Base-by-base conservation (phyloP, 192 early-diverging fungal species). In the Piromyces finnis region DNA sequence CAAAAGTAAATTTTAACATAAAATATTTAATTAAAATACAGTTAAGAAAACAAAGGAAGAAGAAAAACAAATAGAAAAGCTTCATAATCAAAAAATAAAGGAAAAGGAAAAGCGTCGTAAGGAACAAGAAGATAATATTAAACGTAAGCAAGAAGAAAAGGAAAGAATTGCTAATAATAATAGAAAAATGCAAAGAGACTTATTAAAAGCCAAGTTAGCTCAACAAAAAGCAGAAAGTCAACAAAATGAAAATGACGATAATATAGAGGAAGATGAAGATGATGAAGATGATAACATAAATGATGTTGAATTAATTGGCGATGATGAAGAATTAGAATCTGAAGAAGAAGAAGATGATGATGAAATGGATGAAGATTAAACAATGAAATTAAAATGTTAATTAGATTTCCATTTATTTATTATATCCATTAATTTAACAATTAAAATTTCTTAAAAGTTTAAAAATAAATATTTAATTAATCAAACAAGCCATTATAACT, bases 61-160 rank as follows among this genome's bases (percentile, higher is more conserved):
- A 84, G 81, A 96, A 59, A 89, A 90, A 83, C 87, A 89, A 81
- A 86, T 89, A 29, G 86, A 92, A 80, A 80, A 81, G 51, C 86
- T 86, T 78, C 88, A 89, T 77, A 87, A 93, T 82, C 87, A 87
- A 81, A 88, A 91, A 80, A 82, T 86, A 78, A 85, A 88, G 39
- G 89, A 92, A 79, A 90, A 90, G 85, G 94, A 90, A 3, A 84
- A 86, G 29, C 88, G 96, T 35, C 87, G 93, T 82, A 87, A 88
- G 77, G 87, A 94, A 84, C 96, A 98, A 83, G 93, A 95, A 83
- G 84, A 80, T 15, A 96, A 96, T 84, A 95, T 98, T 16, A 85
- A 88, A 83, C 86, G 89, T 78, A 97, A 96, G 84, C 88, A 93
- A 84, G 82, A 80, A 28, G 91, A 86, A 68, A 89, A 89, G 80